These are phyloP conservation scores for Daedaleopsis nitida DNA, from an alignment of 768 basidiomycete genomes.

Conservation along the genomic window DNA sequence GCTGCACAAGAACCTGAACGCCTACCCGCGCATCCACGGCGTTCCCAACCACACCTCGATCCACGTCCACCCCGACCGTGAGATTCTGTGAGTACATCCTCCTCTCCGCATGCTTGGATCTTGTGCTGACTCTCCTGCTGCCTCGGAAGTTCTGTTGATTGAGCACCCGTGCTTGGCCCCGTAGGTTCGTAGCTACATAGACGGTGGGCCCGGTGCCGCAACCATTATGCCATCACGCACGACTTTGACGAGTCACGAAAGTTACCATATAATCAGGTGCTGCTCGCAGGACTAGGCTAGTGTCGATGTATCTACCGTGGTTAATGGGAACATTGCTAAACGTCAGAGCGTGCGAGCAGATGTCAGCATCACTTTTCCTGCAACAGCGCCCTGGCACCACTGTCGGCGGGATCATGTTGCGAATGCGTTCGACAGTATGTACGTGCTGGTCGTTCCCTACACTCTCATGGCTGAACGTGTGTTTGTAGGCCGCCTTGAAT, in stretches of 20 bases:
- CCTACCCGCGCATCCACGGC: slow-evolving; percentile 88
- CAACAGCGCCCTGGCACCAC: too few relatives aligned
- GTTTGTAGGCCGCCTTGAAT: too few relatives aligned
- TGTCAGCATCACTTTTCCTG: too few relatives aligned
- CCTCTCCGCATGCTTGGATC: neutral
- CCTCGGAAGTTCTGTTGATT: slow-evolving; percentile 20
- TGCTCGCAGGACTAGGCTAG: neutral
- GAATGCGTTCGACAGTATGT: too few relatives aligned
- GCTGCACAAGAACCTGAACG: slow-evolving; percentile 97
- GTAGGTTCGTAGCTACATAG: neutral
- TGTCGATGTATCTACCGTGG: neutral
- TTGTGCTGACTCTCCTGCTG: neutral
- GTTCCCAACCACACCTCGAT: slow-evolving; percentile 81
- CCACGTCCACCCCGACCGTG: slow-evolving; percentile 60
- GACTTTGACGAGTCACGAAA: neutral
- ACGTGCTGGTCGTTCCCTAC: too few relatives aligned
- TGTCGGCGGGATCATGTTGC: too few relatives aligned
- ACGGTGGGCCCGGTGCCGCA: neutral
- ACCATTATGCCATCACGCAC: neutral
- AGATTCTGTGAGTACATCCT: slow-evolving; percentile 46
- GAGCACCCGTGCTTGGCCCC: neutral
- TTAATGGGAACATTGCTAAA: neutral
- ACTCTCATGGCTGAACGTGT: too few relatives aligned
- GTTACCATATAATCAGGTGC: neutral
- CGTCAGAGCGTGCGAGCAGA: neutral